These are phyloP conservation scores for Colletotrichum chrysophilum DNA, from an alignment of 2,329 filamentous ascomycete genomes.

Conservation along the genomic window DNA sequence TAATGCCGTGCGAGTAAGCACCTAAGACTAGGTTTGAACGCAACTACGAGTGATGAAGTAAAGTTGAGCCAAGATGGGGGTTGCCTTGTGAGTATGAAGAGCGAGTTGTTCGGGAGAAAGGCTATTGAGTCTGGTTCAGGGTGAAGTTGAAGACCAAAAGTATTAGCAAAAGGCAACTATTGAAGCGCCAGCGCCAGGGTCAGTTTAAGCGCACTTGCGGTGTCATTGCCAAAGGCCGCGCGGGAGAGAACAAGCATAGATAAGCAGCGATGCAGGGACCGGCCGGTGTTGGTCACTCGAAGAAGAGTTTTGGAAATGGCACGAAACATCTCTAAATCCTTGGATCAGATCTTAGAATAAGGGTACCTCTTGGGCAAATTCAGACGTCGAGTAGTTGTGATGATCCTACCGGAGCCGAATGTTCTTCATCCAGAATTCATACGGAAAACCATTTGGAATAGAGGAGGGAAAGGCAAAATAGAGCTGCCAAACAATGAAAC, in stretches of 20 bases:
- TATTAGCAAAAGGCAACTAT: not conserved
- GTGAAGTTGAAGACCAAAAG: not conserved
- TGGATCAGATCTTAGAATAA: not conserved
- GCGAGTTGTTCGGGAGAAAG: not conserved
- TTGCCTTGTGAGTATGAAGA: not conserved
- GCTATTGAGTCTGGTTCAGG: not conserved
- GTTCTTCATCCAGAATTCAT: not conserved
- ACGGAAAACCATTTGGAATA: not conserved
- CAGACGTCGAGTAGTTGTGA: not conserved
- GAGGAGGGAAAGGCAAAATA: not conserved
- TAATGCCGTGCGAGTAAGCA: not conserved
- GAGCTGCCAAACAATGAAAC: not conserved
- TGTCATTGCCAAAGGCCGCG: not conserved
- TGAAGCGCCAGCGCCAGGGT: not conserved
- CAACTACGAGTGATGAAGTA: not conserved
- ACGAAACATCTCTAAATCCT: not conserved
- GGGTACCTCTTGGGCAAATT: not conserved
- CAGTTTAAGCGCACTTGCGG: not conserved
- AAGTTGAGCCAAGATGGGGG: not conserved
- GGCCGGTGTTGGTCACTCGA: not conserved
- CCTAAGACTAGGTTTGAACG: not conserved
- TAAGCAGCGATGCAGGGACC: not conserved
- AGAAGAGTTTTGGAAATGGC: not conserved
- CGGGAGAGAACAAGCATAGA: not conserved
- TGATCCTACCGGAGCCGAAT: not conserved